Evolutionary conservation across 225 moss, liverwort and hornwort genomes (phyloP), one percentile per base, ranked within the genome.

Genomic region (Climacium dendroides): DNA sequence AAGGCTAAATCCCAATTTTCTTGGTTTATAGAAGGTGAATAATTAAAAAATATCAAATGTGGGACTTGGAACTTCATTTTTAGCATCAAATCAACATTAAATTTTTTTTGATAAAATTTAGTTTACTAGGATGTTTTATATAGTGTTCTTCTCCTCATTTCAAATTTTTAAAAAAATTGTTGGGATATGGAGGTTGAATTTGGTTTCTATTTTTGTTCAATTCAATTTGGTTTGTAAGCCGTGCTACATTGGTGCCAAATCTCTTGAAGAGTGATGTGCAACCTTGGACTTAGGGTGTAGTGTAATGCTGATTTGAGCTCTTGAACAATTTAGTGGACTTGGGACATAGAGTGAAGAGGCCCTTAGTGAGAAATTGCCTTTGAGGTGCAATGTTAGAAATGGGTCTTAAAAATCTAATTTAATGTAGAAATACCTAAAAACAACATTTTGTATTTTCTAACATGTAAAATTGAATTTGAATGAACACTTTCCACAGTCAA

Each of bases 141-240:
- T 65, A 35, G 6, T 8, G 16, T 19, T 19, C 16, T 35, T 35
- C 0, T 35, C 6, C 0, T 65, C 10, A 35, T 3, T 35, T 65
- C 4, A 35, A 6, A 35, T 65, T 65, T 1, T 65, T 1, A 37
- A 37, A 67, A 65, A 7, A 22, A 67, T 23, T n/a, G 0, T 22
- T 11, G 4, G 67, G 13, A 37, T 4, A 22, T 37, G 1, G 6
- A 37, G 6, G 22, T 2, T 2, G 1, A 66, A 11, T 35, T n/a
- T 5, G 5, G 0, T 11, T n/a, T 22, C 1, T 0, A n/a, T 19
- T 20, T n/a, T n/a, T 66, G 0, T 3, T 19, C 10, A 35, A 35
- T 0, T 30, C 19, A 64, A 35, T 35, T 34, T 1, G 0, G 5
- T 9, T 18, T 35, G 0, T 0, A 10, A 64, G 13, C 39, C 7